Percentiles rank a stretch among this genome's conserved stretches.
phyloP scores from a whole-genome alignment of 2,329 filamentous ascomycete genomes.

The Pseudogymnoascus sp. region DNA sequence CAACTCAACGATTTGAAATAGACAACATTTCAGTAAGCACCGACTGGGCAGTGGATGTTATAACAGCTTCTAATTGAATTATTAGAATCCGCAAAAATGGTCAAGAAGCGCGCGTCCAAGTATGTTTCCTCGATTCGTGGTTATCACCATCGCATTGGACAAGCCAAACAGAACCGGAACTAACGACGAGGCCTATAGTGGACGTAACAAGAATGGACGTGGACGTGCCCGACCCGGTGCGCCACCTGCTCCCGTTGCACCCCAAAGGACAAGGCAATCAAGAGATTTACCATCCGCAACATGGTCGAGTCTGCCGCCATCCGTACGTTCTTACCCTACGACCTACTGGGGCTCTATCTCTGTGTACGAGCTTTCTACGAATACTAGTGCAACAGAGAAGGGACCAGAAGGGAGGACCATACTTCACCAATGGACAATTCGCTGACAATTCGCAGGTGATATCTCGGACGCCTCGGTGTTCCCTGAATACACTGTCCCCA shows the following conservation, averaged over 20 bases:
- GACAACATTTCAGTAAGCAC: conserved; percentile 12
- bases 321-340: conserved; percentile 60
- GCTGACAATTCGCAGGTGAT: conserved; percentile 64
- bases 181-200: conserved; percentile 47
- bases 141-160: conserved; percentile 1
- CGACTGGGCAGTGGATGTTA: not conserved
- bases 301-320: conserved; percentile 99
- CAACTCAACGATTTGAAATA: conserved; percentile 12
- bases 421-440: conserved; percentile 12
- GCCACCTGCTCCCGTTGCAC: conserved; percentile 70
- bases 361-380: conserved; percentile 10
- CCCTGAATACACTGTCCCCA: conserved; percentile 97
- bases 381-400: not conserved
- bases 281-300: conserved; percentile 99
- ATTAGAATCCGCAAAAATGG: conserved; percentile 56
- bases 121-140: conserved; percentile 31
- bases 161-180: conserved; percentile 1
- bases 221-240: conserved; percentile 95
- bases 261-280: conserved; percentile 98
- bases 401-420: not conserved
- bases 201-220: conserved; percentile 99
- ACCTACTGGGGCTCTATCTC: not conserved
- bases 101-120: conserved; percentile 68
- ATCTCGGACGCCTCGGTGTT: conserved; percentile 99
- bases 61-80: conserved; percentile 1